A percentile compares a stretch with the other conserved stretches of the same genome.
Evolutionary conservation across 2,329 filamentous ascomycete genomes (phyloP).

Genomic region (Dactylellina haptotyla): DNA sequence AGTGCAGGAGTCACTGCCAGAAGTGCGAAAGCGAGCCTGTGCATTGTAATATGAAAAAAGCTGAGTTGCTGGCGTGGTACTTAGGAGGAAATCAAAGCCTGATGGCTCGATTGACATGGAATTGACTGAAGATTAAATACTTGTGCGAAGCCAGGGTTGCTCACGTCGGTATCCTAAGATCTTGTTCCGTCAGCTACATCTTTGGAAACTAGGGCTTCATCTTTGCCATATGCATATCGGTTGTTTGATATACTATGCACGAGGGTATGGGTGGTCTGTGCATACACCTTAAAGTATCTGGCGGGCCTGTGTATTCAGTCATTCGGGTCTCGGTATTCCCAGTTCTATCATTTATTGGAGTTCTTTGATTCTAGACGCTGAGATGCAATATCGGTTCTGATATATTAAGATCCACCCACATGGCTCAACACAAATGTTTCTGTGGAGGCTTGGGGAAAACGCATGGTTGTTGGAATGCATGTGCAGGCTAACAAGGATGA

Average conservation of each 20-base stretch:
- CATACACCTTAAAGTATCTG: background rate
- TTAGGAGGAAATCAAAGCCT: too few relatives aligned
- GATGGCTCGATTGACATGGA: background rate
- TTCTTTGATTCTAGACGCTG: conserved; percentile 1
- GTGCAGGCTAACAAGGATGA: background rate
- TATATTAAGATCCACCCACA: background rate
- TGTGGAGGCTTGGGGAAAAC: too few relatives aligned
- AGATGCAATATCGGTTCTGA: background rate
- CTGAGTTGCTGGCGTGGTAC: background rate
- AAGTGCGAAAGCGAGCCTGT: conserved; percentile 11
- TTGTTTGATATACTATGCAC: too few relatives aligned
- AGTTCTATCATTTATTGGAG: background rate
- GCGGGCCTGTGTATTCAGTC: too few relatives aligned
- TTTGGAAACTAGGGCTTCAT: background rate
- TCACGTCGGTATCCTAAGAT: too few relatives aligned
- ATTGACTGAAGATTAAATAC: background rate
- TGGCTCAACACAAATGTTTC: background rate
- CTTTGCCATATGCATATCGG: background rate
- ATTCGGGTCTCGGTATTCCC: background rate
- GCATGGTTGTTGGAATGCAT: conserved; percentile 9
- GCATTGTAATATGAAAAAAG: conserved; percentile 10
- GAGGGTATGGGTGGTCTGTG: conserved; percentile 4
- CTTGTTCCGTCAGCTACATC: too few relatives aligned
- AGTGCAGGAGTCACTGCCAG: conserved; percentile 57
- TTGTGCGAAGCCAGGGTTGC: too few relatives aligned